Percentiles rank a stretch among this genome's conserved stretches.
phyloP scores from a whole-genome alignment of 768 basidiomycete genomes.

The Exidia glandulosa region DNA sequence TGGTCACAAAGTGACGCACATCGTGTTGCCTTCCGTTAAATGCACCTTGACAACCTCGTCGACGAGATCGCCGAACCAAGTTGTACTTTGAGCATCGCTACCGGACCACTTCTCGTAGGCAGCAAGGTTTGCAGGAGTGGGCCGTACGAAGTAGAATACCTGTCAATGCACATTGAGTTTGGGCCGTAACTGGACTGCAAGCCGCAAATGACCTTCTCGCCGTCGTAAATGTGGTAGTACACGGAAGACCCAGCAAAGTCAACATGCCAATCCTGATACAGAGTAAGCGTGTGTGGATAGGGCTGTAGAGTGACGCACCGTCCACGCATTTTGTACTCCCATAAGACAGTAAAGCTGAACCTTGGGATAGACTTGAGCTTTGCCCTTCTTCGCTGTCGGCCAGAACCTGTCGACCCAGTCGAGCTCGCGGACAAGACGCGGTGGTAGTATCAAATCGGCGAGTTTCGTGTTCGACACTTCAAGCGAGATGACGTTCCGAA shows the following conservation, averaged over 20 bases:
- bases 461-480: constrained; percentile 84
- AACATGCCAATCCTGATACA: constrained; percentile 84
- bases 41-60: constrained; percentile 86
- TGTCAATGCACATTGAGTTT: constrained; percentile 17
- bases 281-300: background rate
- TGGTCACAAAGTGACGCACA: constrained; percentile 35
- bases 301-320: constrained; percentile 45
- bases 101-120: constrained; percentile 94
- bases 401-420: constrained; percentile 98
- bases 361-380: constrained; percentile 73
- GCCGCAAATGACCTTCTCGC: constrained; percentile 71
- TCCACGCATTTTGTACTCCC: constrained; percentile 91
- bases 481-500: constrained; percentile 90
- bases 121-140: constrained; percentile 72
- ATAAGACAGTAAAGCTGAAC: constrained; percentile 96
- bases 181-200: no score
- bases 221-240: constrained; percentile 89
- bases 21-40: constrained; percentile 66
- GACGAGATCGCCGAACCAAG: constrained; percentile 88
- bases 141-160: constrained; percentile 93
- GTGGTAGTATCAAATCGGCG: constrained; percentile 69
- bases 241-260: constrained; percentile 97
- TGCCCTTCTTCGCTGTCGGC: constrained; percentile 68
- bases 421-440: constrained; percentile 72
- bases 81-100: constrained; percentile 73